Base-by-base conservation (phyloP, 345 rosid genomes). In the Rhodomyrtus tomentosa region DNA sequence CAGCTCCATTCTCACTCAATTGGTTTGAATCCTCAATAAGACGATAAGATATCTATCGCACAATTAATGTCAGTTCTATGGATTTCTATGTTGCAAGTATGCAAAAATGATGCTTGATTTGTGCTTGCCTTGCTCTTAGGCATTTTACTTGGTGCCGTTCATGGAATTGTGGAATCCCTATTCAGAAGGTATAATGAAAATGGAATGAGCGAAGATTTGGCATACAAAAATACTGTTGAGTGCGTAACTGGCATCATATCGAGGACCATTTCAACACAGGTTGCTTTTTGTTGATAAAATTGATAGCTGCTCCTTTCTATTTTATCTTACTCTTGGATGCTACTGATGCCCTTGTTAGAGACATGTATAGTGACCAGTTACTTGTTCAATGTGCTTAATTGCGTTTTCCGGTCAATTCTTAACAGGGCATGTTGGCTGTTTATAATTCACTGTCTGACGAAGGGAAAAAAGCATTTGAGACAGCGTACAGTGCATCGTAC, bases 181-280 rank as follows among this genome's bases (percentile, higher is more conserved):
- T 96, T 93, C 85, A 93, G 98, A 88, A 91, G 94, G 84, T 96
- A 94, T 91, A 93, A 94, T 3, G 96, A 93, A 38, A 91, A 91
- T 81, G 96, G 95, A 80, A 94, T 94, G 99, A 89, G 88, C 25
- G 96, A 94, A 82, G 95, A 93, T 13, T 87, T 87, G 82, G 98
- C 98, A 81, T 96, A 93, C 93, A 93, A 93, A 86, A 94, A 96
- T 81, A 96, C 98, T 5, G 99, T 96, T 32, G 99, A 96, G 93
- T 90, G 98, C 90, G 90, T 96, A 80, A 95, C 98, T 5, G 98
- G 99, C 88, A 93, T 84, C 55, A 88, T 95, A 48, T 95, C 98
- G 2, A 95, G 87, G 87, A 94, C 92, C 79, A 95, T 96, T 87
- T 96, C 98, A 72, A 94, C 98, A 25, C 86, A 95, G 98, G 98